Percentiles rank a stretch among this genome's conserved stretches.
Conservation (phyloP, 768 basidiomycete genomes). For the Phanerochaete sordida region DNA sequence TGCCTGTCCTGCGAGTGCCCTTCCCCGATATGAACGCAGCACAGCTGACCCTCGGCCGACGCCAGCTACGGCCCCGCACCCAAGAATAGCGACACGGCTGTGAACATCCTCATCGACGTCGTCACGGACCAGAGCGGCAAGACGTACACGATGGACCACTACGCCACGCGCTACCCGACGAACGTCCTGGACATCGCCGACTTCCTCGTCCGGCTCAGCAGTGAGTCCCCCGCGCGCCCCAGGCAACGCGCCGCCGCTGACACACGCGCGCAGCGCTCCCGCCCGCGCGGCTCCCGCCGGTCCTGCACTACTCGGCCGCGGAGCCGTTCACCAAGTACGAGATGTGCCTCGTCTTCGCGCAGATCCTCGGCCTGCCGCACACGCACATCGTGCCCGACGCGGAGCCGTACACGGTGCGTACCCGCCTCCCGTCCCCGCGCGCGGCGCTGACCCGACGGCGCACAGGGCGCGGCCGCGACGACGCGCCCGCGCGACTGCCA, state of each 20-base stretch:
- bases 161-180: slow-evolving; percentile 89
- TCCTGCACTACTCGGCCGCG: slow-evolving; percentile 82
- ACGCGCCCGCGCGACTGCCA: slow-evolving; percentile 79
- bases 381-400: slow-evolving; percentile 72
- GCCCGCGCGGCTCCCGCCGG: slow-evolving; percentile 47
- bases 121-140: slow-evolving; percentile 86
- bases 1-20: slow-evolving; percentile 77
- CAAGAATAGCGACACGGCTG: slow-evolving; percentile 82
- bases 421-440: not conserved
- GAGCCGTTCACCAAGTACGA: slow-evolving; percentile 92
- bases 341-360: slow-evolving; percentile 79
- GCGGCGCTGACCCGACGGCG: not conserved
- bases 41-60: not conserved
- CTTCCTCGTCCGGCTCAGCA: slow-evolving; percentile 73
- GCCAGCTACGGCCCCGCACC: slow-evolving; percentile 82
- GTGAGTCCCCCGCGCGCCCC: slow-evolving; percentile 37
- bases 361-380: slow-evolving; percentile 66
- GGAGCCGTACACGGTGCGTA: slow-evolving; percentile 52
- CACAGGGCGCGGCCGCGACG: slow-evolving; percentile 49
- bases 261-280: slow-evolving; percentile 34
- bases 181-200: slow-evolving; percentile 84
- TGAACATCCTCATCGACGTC: slow-evolving; percentile 86
- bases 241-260: not conserved
- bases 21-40: not conserved
- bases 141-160: slow-evolving; percentile 93